Evolutionary conservation across 495 filamentous ascomycete species (phyloP), one percentile per base, ranked within the genome.

Genomic region (Ramalina peruviana): DNA sequence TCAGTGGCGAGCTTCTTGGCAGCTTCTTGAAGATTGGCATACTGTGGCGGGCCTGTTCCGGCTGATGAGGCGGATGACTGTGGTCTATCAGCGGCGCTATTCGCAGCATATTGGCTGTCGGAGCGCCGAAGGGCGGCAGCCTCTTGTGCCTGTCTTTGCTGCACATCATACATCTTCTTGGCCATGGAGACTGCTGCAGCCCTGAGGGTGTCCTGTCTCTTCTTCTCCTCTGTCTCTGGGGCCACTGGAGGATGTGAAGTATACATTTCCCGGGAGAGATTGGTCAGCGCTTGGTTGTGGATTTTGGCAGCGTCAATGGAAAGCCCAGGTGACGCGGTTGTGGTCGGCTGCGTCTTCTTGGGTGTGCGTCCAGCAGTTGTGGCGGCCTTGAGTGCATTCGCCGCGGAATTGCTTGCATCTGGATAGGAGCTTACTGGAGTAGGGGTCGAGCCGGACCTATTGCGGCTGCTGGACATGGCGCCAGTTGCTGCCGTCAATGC

Each of bases 101-200:
- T 66, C 5, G 72, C 71, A 6, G 66, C 70, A 41, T 59, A 57
- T 37, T 55, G 47, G 57, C 55, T 53, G 54, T 74, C 36, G 55
- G 58, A 21, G 52, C 48, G 40, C 4, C 38, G 23, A 41, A 44
- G 9, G 50, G 46, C 33, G 47, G 61, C 53, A 51, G 70, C 60
- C 42, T 69, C 65, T 33, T 79, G 71, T 26, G 73, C 70, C 37
- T 74, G 65, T 37, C 71, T 74, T 64, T 75, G 79, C 58, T 83
- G 77, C 43, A 76, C 61, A 13, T 65, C 74, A 63, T 87, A 93
- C 82, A 94, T 87, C 51, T 82, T 74, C 62, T 79, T 86, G 21
- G 88, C 86, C 86, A 94, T 94, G 4, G 81, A 84, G 1, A 94
- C 65, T 4, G 88, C 84, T 16, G 88, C 87, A 17, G 87, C 86